These are phyloP conservation scores for Alloteropsis angusta DNA, from an alignment of 202 grass and related monocot genomes.

Conservation along the genomic window DNA sequence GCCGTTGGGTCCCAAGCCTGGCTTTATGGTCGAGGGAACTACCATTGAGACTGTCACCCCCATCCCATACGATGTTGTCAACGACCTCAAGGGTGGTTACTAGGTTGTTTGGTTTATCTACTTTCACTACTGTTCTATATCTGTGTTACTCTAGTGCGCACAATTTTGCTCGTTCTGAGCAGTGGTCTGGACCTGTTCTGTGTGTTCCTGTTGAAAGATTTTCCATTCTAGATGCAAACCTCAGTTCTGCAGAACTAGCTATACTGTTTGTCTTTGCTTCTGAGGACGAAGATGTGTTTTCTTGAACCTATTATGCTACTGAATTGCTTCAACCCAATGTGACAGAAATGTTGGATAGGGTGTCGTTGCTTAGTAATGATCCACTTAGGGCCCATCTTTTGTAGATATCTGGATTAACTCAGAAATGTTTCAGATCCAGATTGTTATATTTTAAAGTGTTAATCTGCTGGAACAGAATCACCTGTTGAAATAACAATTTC, in stretches of 20 bases:
- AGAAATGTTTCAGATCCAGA: too few species aligned
- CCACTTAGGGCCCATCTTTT: too few species aligned
- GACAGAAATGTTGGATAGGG: too few species aligned
- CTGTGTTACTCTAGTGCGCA: slow-evolving; percentile 20
- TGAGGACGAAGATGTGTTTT: slow-evolving; percentile 3
- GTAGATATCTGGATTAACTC: too few species aligned
- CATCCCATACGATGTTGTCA: slow-evolving; percentile 85
- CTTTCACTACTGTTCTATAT: slow-evolving; percentile 18
- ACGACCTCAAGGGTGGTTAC: slow-evolving; percentile 91
- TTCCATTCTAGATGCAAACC: background rate
- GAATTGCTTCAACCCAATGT: too few species aligned
- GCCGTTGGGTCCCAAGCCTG: slow-evolving; percentile 67
- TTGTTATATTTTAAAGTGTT: too few species aligned
- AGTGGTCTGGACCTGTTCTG: slow-evolving; percentile 34
- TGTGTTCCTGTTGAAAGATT: slow-evolving; percentile 27
- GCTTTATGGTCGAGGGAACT: slow-evolving; percentile 68
- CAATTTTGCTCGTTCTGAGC: slow-evolving; percentile 26
- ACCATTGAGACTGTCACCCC: slow-evolving; percentile 68
- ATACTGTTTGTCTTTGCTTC: slow-evolving; percentile 18
- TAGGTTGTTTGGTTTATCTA: slow-evolving; percentile 32
- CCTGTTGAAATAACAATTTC: too few species aligned
- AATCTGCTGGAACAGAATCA: too few species aligned
- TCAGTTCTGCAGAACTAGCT: slow-evolving; percentile 14
- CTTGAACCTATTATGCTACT: background rate
- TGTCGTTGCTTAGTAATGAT: background rate